Evolutionary conservation across 768 basidiomycete species (phyloP).

Genomic region (Lactarius hatsudake): DNA sequence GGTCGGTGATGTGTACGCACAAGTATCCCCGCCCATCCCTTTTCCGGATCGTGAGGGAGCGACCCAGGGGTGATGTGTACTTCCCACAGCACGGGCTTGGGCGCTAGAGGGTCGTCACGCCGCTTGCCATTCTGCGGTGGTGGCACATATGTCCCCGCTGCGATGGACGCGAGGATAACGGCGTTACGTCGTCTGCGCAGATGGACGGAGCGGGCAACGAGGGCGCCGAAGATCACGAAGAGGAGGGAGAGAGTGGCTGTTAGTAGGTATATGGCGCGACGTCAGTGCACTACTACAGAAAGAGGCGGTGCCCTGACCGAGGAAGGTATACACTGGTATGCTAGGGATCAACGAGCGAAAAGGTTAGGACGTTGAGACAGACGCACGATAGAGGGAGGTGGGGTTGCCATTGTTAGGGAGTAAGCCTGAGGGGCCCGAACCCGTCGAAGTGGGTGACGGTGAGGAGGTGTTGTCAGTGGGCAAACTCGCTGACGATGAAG

Average conservation of each 20-base stretch:
- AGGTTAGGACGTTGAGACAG: neutral
- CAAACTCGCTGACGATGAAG: neutral
- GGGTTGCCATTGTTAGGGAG: neutral
- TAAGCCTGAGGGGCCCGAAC: neutral
- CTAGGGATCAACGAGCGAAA: neutral
- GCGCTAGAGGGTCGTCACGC: neutral
- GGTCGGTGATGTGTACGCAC: conserved; percentile 7
- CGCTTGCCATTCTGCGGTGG: neutral
- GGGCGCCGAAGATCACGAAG: neutral
- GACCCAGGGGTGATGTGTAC: neutral
- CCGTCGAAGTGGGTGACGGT: neutral
- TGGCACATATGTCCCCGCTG: neutral
- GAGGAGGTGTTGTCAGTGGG: neutral
- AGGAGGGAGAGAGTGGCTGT: conserved; percentile 8
- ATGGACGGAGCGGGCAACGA: conserved; percentile 17
- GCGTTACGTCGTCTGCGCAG: conserved; percentile 15
- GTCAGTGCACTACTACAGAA: neutral
- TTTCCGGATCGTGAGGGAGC: neutral
- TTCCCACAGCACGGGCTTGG: conserved; percentile 20
- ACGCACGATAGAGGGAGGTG: conserved; percentile 9
- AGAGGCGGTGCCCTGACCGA: neutral
- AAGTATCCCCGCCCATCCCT: conserved; percentile 14
- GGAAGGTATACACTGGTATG: conserved; percentile 8
- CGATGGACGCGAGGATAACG: neutral
- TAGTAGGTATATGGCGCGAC: neutral